Conservation (phyloP, 2,329 filamentous ascomycete species). For the Paraphoma chrysanthemicola region DNA sequence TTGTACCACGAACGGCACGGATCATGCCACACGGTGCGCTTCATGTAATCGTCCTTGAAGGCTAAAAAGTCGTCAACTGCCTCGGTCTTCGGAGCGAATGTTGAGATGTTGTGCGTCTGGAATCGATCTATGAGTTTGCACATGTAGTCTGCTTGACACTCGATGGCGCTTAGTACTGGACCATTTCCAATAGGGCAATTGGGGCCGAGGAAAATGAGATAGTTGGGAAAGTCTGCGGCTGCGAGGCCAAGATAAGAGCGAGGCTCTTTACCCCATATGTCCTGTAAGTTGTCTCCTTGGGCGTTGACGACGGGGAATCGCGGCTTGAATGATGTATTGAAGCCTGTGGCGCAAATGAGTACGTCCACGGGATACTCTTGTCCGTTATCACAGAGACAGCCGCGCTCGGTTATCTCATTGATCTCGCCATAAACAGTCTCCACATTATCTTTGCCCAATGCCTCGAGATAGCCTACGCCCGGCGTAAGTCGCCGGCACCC, state of each 20-base stretch:
- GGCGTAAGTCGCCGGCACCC: constrained; percentile 55
- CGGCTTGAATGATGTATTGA: constrained; percentile 51
- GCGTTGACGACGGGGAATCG: constrained; percentile 55
- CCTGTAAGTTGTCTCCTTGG: constrained; percentile 50
- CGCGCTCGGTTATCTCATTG: constrained; percentile 39
- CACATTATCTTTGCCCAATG: constrained; percentile 51
- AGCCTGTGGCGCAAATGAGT: constrained; percentile 47
- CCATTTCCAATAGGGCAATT: constrained; percentile 53
- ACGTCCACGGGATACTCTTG: constrained; percentile 45
- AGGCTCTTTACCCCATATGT: constrained; percentile 51
- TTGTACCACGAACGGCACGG: constrained; percentile 56
- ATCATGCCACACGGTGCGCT: constrained; percentile 55
- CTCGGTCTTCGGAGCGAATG: constrained; percentile 53
- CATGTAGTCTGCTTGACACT: constrained; percentile 59
- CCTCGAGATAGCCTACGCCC: constrained; percentile 53
- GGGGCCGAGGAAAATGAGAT: constrained; percentile 51
- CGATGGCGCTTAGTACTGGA: constrained; percentile 52
- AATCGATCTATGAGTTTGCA: constrained; percentile 59
- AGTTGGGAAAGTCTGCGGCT: constrained; percentile 58
- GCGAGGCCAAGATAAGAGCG: constrained; percentile 56
- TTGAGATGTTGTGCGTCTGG: constrained; percentile 56
- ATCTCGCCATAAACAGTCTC: constrained; percentile 51
- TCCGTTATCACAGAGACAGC: constrained; percentile 49
- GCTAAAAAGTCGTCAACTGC: constrained; percentile 60
- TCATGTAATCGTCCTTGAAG: constrained; percentile 56